These are phyloP conservation scores for Kernera saxatilis DNA, from an alignment of 345 rosid species.

Conservation along the genomic window DNA sequence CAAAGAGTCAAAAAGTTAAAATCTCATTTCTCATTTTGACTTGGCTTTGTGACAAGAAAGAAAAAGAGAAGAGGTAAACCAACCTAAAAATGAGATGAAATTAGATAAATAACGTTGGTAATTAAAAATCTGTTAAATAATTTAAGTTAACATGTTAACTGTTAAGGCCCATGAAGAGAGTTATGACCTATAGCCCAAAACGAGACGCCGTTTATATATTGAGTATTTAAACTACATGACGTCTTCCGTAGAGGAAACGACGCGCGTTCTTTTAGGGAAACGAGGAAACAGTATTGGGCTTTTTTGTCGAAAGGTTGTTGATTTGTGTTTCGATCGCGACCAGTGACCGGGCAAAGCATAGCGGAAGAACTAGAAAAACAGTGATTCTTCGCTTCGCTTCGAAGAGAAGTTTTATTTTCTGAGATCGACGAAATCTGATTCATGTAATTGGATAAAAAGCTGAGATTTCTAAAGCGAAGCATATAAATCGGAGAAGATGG, in stretches of 20 bases:
- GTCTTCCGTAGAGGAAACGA: background rate
- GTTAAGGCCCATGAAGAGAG: constrained; percentile 9
- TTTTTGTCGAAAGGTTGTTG: background rate
- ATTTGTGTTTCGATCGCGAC: constrained; percentile 21
- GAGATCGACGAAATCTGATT: background rate
- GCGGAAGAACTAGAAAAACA: background rate
- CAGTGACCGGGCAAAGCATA: constrained; percentile 16
- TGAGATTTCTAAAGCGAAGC: background rate
- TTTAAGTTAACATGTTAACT: background rate
- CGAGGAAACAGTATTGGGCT: constrained; percentile 1
- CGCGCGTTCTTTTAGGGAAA: background rate
- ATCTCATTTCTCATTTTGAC: background rate
- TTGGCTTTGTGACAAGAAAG: background rate
- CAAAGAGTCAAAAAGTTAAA: constrained; percentile 2
- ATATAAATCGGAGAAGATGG: constrained; percentile 39
- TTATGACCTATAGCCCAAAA: background rate
- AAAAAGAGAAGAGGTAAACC: background rate
- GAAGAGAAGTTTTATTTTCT: background rate
- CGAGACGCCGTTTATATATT: background rate
- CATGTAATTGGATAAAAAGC: background rate
- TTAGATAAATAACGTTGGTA: background rate
- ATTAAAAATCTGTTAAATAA: background rate
- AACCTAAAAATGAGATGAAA: background rate
- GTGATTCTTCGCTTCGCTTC: constrained; percentile 27
- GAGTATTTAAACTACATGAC: background rate